Base-by-base conservation (phyloP, 495 filamentous ascomycete species). In the Penicillium alfredii region DNA sequence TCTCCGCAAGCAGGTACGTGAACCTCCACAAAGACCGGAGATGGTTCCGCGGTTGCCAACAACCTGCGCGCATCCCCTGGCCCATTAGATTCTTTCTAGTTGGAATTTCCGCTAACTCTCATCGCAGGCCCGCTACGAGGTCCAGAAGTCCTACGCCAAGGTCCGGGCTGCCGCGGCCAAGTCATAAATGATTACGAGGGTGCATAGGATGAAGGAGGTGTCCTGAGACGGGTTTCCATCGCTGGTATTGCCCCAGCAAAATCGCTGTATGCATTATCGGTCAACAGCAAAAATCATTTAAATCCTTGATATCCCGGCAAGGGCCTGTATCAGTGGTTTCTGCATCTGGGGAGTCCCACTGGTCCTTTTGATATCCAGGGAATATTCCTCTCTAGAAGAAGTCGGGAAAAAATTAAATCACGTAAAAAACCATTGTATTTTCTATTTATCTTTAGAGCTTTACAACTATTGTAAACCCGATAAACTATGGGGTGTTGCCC, bases 51-150 rank as follows among this genome's bases (percentile, higher is more conserved):
- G 0, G 5, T 2, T 25, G 18, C 49, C n/a, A n/a, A n/a, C n/a
- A n/a, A n/a, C n/a, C n/a, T n/a, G n/a, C n/a, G n/a, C n/a, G n/a
- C n/a, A n/a, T n/a, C n/a, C n/a, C n/a, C n/a, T n/a, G n/a, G n/a
- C n/a, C n/a, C n/a, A n/a, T 60, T 34, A 59, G 43, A 28, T 45
- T 33, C 4, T 31, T 25, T 43, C 25, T 41, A n/a, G n/a, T n/a
- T n/a, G n/a, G n/a, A n/a, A n/a, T n/a, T n/a, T n/a, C n/a, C n/a
- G n/a, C n/a, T n/a, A n/a, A n/a, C n/a, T n/a, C n/a, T n/a, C n/a
- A n/a, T n/a, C n/a, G n/a, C n/a, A 81, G 78, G 81, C 84, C 60
- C 82, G 89, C 60, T 96, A 87, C 74, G 90, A 94, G 76, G 81
- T 94, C 68, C 85, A 81, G 69, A 96, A 95, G 81, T 79, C 87